A percentile compares a stretch with the other conserved stretches of the same genome.
Evolutionary conservation across 2,329 filamentous ascomycete genomes (phyloP).

Genomic region (Tolypocladium endophyticum): DNA sequence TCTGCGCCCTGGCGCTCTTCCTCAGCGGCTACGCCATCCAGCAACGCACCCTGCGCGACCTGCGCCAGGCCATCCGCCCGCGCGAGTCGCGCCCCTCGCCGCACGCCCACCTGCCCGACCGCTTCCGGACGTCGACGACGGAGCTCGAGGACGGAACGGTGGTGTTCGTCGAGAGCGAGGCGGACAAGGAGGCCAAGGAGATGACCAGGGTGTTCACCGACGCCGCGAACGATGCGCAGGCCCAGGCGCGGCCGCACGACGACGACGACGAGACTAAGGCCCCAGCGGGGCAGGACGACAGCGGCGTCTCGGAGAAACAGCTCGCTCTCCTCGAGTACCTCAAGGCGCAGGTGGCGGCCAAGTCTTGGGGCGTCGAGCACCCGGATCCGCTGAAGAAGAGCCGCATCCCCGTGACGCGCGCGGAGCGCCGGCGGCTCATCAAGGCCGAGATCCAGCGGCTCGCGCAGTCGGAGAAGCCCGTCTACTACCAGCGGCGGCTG

Average conservation of each 20-base stretch:
- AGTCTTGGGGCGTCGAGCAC: constrained; percentile 21
- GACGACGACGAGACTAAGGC: background rate
- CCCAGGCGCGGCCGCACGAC: background rate
- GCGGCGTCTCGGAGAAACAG: constrained; percentile 13
- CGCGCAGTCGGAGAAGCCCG: constrained; percentile 32
- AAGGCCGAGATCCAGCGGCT: constrained; percentile 44
- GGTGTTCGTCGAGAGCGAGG: constrained; percentile 26
- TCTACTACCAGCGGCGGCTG: constrained; percentile 44
- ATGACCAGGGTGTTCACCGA: constrained; percentile 15
- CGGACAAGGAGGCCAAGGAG: constrained; percentile 15
- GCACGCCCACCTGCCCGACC: constrained; percentile 39
- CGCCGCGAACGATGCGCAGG: constrained; percentile 13
- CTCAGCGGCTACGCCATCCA: constrained; percentile 81
- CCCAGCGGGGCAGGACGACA: constrained; percentile 4
- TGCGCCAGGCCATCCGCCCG: constrained; percentile 60
- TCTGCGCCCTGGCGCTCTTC: constrained; percentile 76
- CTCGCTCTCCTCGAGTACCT: constrained; percentile 21
- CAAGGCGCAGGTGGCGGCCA: constrained; percentile 18
- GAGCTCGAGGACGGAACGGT: constrained; percentile 36
- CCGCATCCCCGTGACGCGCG: constrained; percentile 37
- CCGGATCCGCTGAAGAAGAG: constrained; percentile 25
- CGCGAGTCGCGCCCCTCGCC: constrained; percentile 33
- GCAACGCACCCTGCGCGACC: constrained; percentile 69
- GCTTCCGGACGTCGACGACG: constrained; percentile 33
- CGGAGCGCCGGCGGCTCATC: constrained; percentile 45